Conservation (phyloP, 257 asterid species). For the Scutellaria minor region DNA sequence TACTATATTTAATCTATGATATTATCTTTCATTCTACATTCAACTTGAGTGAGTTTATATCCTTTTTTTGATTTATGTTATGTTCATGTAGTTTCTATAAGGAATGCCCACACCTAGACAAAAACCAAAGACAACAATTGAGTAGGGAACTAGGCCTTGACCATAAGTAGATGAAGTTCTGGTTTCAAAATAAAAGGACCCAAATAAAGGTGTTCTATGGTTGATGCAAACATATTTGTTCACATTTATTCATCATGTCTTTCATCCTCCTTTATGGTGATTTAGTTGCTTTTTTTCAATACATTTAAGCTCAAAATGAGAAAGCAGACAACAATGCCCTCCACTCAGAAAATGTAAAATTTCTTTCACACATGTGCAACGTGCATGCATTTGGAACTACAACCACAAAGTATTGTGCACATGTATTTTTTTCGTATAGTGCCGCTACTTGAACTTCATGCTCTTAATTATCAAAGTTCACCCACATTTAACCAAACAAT, state of each 20-base stretch:
- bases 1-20: too few species aligned
- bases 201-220: slow-evolving; percentile 52
- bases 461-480: too few species aligned
- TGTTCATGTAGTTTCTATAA: slow-evolving; percentile 57
- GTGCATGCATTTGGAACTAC: too few species aligned
- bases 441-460: too few species aligned
- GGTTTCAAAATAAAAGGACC: slow-evolving; percentile 80
- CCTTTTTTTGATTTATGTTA: not conserved
- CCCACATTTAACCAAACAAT: too few species aligned
- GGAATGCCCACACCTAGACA: slow-evolving; percentile 62
- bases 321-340: slow-evolving; percentile 57
- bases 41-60: too few species aligned
- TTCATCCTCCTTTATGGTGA: not conserved
- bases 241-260: not conserved
- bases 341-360: slow-evolving; percentile 54
- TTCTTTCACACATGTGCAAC: not conserved
- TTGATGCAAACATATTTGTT: not conserved
- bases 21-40: too few species aligned
- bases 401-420: too few species aligned
- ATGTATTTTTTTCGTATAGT: too few species aligned
- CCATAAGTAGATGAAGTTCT: slow-evolving; percentile 62
- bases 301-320: slow-evolving; percentile 55
- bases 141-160: slow-evolving; percentile 64
- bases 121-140: slow-evolving; percentile 56
- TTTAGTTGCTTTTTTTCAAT: not conserved